A percentile compares a stretch with the other conserved stretches of the same genome.
Conservation (phyloP, 495 filamentous ascomycete species). For the Penicillium simplicissimum region DNA sequence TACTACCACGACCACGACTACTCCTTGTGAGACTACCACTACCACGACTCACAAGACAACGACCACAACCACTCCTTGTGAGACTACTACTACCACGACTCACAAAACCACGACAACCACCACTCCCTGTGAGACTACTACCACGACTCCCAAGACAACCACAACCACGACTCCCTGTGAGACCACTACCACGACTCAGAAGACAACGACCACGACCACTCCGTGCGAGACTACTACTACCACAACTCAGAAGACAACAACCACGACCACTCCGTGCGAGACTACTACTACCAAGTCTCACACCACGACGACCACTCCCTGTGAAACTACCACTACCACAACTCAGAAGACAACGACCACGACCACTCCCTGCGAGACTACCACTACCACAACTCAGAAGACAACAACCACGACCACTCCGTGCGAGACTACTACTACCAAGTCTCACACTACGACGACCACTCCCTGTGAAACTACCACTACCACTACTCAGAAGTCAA, state of each 20-base stretch:
- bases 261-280: conserved; percentile 14
- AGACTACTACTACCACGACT: conserved; percentile 11
- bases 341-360: conserved; percentile 3
- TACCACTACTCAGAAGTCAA: not conserved
- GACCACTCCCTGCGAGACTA: conserved; percentile 12
- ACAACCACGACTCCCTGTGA: conserved; percentile 3
- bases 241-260: not conserved
- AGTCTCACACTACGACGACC: not conserved
- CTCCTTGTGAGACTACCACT: conserved; percentile 18
- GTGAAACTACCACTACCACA: conserved; percentile 8
- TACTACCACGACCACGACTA: conserved; percentile 3
- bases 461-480: conserved; percentile 17
- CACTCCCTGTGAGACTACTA: conserved; percentile 19
- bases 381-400: not conserved
- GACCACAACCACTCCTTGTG: conserved; percentile 11
- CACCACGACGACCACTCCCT: conserved; percentile 6
- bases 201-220: conserved; percentile 10
- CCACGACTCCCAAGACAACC: not conserved
- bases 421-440: not conserved
- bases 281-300: conserved; percentile 7
- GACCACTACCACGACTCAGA: conserved; percentile 9
- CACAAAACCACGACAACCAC: not conserved
- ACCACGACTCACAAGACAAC: not conserved
- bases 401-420: not conserved
- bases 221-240: conserved; percentile 18